These are phyloP conservation scores for Dactylellina leptospora DNA, from an alignment of 2,329 filamentous ascomycete species.

Conservation along the genomic window DNA sequence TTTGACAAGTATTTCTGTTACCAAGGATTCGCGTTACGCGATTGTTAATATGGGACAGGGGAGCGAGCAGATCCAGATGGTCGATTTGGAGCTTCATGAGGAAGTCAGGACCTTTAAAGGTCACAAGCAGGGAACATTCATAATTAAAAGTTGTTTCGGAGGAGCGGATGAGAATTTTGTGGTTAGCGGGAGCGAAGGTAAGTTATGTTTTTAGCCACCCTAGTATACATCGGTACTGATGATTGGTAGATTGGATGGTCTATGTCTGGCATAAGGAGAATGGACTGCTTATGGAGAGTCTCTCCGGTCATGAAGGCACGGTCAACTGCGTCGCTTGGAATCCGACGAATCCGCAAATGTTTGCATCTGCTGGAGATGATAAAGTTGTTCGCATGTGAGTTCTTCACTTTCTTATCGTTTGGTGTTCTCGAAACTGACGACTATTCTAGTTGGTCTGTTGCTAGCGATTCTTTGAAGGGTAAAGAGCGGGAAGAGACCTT, in stretches of 20 bases:
- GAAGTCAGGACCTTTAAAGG: constrained; percentile 79
- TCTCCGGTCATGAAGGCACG: constrained; percentile 78
- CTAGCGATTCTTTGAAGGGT: constrained; percentile 32
- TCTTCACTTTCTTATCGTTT: not conserved
- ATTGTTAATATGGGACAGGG: constrained; percentile 79
- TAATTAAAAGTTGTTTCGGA: constrained; percentile 85
- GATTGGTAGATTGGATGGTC: constrained; percentile 70
- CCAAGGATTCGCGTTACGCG: constrained; percentile 79
- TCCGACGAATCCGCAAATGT: constrained; percentile 79
- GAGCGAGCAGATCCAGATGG: constrained; percentile 71
- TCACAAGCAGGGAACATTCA: constrained; percentile 75
- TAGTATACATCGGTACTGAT: constrained; percentile 28
- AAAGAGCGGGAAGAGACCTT: constrained; percentile 44
- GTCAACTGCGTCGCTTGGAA: constrained; percentile 94
- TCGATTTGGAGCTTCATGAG: constrained; percentile 77
- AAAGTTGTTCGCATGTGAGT: constrained; percentile 83
- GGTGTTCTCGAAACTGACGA: constrained; percentile 4
- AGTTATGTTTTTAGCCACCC: too few species aligned
- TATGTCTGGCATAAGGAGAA: constrained; percentile 92
- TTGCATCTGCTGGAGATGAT: constrained; percentile 92
- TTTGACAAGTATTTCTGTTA: constrained; percentile 82
- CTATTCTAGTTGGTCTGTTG: constrained; percentile 36
- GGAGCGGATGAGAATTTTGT: constrained; percentile 93
- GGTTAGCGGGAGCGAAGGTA: constrained; percentile 88
- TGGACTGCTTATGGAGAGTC: constrained; percentile 76